phyloP scores from a whole-genome alignment of 768 basidiomycete genomes.

The Boletus vermiculosoides region DNA sequence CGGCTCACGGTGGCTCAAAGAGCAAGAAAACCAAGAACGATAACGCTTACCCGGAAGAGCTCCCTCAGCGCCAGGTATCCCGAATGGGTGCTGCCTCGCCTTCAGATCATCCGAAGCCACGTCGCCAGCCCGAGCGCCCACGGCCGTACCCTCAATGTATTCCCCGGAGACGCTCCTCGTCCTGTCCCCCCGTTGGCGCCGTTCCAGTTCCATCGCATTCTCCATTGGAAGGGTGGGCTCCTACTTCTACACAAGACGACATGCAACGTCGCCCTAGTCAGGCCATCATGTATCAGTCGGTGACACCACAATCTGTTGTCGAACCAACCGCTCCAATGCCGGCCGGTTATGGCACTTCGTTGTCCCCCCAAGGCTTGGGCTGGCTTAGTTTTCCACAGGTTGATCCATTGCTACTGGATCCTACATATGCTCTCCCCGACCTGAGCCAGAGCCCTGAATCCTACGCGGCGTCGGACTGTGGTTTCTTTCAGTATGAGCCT shows the following conservation, averaged over 20 bases:
- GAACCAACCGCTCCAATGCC: constrained; percentile 5
- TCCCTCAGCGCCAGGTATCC: constrained; percentile 12
- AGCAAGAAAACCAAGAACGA: constrained; percentile 20
- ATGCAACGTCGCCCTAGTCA: constrained; percentile 36
- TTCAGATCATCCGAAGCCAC: background rate
- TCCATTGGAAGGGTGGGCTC: constrained; percentile 18
- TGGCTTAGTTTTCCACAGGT: constrained; percentile 17
- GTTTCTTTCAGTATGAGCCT: constrained; percentile 13
- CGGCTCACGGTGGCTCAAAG: constrained; percentile 24
- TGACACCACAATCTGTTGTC: constrained; percentile 7
- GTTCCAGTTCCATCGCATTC: constrained; percentile 24
- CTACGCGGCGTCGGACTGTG: background rate
- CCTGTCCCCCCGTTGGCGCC: constrained; percentile 41
- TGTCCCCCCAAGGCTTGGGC: background rate
- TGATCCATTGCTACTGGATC: constrained; percentile 3
- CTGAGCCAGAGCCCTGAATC: constrained; percentile 1
- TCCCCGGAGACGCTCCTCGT: constrained; percentile 38
- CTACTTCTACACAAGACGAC: constrained; percentile 32
- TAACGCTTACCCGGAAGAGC: constrained; percentile 6
- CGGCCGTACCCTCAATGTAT: constrained; percentile 24
- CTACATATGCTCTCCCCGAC: background rate
- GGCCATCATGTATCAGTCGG: constrained; percentile 36
- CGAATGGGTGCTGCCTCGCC: background rate
- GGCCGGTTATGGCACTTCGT: background rate
- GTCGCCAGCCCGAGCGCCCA: constrained; percentile 17